Evolutionary conservation across 1,284 basidiomycete species (phyloP), one percentile per base, ranked within the genome.

Genomic region (Malassezia yamatoensis): DNA sequence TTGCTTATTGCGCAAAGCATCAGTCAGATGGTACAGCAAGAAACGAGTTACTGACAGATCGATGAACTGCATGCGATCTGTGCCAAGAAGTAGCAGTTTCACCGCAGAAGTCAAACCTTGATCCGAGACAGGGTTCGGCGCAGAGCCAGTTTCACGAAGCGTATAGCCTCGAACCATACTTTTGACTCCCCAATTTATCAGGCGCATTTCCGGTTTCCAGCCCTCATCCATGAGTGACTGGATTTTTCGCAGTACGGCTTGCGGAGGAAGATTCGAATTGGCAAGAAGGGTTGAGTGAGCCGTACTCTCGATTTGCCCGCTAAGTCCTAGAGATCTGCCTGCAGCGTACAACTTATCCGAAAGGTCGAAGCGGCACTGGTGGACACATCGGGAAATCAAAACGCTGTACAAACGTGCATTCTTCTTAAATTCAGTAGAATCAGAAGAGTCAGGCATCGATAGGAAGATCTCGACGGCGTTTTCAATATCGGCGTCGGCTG

Each of bases 401-500:
- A 49, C 55, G 4, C 50, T 51, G 46, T 53, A 58, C 8, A 58
- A 38, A 9, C 34, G 50, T 36, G 44, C 40, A 18, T 56, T 47
- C 20, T 13, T 37, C 44, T 24, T 18, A 2, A 18, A 35, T 11
- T 33, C 44, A 35, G 9, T 29, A n/a, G 3, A n/a, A n/a, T 15
- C 24, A 2, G 24, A 11, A 10, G 44, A 11, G 13, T 46, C 24
- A 18, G 44, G 24, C 9, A 33, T 29, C 5, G 44, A 15, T 21
- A 47, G 8, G 24, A 47, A 47, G 1, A 15, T 13, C 9, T 33
- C 15, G 13, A 52, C 43, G n/a, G 49, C 54, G 10, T 21, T 32
- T 16, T 43, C 36, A 7, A 50, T 24, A 6, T 36, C 20, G 1
- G 43, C 33, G 38, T 57, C 54, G 18, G 18, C n/a, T 2, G 51